A percentile compares a stretch with the other conserved stretches of the same genome.
phyloP scores from a whole-genome alignment of 192 early-diverging fungal genomes.

The Coemansia sp. region DNA sequence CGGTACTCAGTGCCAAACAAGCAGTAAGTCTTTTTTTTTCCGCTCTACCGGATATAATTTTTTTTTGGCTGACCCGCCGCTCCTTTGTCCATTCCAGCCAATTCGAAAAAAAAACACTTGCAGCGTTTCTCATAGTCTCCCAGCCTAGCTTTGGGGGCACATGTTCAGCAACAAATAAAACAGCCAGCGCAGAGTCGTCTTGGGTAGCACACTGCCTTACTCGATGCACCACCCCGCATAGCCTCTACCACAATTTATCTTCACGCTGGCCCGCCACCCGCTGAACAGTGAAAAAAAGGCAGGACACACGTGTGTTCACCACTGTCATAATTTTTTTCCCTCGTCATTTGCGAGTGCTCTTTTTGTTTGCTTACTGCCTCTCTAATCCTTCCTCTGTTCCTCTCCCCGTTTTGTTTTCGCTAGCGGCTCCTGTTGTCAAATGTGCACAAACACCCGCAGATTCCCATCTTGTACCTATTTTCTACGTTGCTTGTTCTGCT shows the following conservation, averaged over 20 bases:
- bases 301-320: background rate
- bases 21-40: background rate
- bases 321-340: background rate
- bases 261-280: background rate
- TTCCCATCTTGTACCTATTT: background rate
- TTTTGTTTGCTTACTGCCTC: background rate
- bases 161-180: background rate
- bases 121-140: background rate
- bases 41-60: background rate
- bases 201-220: background rate
- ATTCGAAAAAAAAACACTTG: background rate
- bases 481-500: background rate
- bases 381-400: background rate
- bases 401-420: background rate
- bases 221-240: background rate
- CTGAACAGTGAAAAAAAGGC: background rate
- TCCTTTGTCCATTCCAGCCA: background rate
- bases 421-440: background rate
- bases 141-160: background rate
- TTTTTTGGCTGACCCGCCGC: background rate
- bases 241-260: background rate
- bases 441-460: background rate
- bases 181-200: too few species aligned
- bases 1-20: background rate
- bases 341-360: background rate